phyloP scores from a whole-genome alignment of 2,329 filamentous ascomycete genomes.

The Pseudocercospora musae region DNA sequence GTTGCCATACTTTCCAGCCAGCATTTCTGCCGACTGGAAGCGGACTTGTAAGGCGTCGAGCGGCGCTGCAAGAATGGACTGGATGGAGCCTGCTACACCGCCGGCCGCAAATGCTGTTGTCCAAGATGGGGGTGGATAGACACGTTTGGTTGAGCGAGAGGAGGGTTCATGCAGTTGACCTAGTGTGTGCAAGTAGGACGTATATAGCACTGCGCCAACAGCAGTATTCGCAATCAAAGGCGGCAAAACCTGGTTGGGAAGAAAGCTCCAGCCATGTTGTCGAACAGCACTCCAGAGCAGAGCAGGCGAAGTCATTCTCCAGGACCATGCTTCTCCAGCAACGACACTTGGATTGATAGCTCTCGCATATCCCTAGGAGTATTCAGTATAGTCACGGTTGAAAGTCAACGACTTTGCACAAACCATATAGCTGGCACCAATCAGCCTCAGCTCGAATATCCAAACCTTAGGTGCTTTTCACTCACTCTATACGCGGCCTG shows the following conservation, averaged over 20 bases:
- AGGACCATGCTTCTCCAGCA: conserved; percentile 53
- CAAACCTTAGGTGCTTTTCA: conserved; percentile 19
- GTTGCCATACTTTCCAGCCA: conserved; percentile 59
- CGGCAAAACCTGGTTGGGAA: conserved; percentile 73
- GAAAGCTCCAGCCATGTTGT: conserved; percentile 69
- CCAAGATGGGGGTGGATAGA: conserved; percentile 66
- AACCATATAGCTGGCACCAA: conserved; percentile 50
- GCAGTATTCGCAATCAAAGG: conserved; percentile 71
- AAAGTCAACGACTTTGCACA: neutral
- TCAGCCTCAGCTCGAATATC: conserved; percentile 8
- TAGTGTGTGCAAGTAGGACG: conserved; percentile 69
- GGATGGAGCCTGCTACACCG: conserved; percentile 64
- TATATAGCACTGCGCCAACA: conserved; percentile 72
- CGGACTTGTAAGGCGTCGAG: conserved; percentile 72
- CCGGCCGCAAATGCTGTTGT: conserved; percentile 66
- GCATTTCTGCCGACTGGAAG: conserved; percentile 62
- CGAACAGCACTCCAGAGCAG: conserved; percentile 65
- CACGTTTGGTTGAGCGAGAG: conserved; percentile 57
- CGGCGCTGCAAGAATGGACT: conserved; percentile 70
- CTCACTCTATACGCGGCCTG: conserved; percentile 81
- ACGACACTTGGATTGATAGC: conserved; percentile 58
- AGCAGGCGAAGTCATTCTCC: conserved; percentile 66
- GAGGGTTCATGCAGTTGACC: conserved; percentile 65
- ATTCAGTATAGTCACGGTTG: neutral
- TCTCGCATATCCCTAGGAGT: conserved; percentile 55